These are phyloP conservation scores for Paecilomyces dactylethromorphus DNA, from an alignment of 2,329 filamentous ascomycete genomes.

Conservation along the genomic window DNA sequence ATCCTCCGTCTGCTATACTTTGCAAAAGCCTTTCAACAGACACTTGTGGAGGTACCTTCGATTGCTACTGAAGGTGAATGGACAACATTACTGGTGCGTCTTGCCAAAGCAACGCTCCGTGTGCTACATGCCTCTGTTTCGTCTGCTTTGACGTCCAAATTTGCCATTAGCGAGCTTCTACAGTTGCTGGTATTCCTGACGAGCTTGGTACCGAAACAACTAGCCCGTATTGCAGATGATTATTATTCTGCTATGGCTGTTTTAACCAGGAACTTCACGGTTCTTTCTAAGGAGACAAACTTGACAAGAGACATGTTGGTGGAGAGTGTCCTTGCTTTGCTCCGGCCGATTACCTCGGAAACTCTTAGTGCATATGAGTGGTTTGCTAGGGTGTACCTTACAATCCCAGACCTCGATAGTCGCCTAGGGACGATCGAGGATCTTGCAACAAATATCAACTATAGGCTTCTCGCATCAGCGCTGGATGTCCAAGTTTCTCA, in stretches of 20 bases:
- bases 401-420: constrained; percentile 33
- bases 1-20: constrained; percentile 38
- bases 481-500: constrained; percentile 21
- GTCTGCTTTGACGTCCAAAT: constrained; percentile 10
- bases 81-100: constrained; percentile 31
- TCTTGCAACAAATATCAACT: constrained; percentile 45
- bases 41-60: constrained; percentile 28
- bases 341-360: constrained; percentile 37
- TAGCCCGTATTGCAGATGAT: constrained; percentile 28
- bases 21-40: constrained; percentile 34
- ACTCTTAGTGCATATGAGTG: constrained; percentile 40
- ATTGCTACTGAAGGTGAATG: constrained; percentile 34
- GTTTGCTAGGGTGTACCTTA: constrained; percentile 41
- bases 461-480: constrained; percentile 40
- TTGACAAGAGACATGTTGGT: constrained; percentile 23
- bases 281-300: constrained; percentile 8
- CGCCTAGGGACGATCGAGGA: constrained; percentile 31
- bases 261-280: constrained; percentile 23
- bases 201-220: constrained; percentile 32
- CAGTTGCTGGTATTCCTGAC: constrained; percentile 29
- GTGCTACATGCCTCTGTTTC: constrained; percentile 21
- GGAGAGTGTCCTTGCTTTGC: constrained; percentile 32
- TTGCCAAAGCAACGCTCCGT: constrained; percentile 29
- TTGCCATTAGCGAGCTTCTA: constrained; percentile 26
- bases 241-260: constrained; percentile 36